phyloP scores from a whole-genome alignment of 139 green algal species.

The Chloropicon primus region DNA sequence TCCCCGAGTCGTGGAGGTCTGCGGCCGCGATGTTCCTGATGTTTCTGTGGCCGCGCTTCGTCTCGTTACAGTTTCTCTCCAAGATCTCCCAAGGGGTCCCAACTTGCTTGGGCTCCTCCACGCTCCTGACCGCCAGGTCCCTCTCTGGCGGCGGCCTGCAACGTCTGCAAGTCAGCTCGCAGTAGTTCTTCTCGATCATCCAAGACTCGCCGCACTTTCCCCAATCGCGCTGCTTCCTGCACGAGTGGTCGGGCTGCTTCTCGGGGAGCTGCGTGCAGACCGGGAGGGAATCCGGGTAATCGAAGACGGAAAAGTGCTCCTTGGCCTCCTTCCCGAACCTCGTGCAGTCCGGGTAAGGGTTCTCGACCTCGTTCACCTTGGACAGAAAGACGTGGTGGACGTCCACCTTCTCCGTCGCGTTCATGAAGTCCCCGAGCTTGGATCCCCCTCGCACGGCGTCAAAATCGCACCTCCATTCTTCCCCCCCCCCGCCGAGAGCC shows the following conservation, averaged over 20 bases:
- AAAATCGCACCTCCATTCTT: not conserved
- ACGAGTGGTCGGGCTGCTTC: not conserved
- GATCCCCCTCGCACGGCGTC: not conserved
- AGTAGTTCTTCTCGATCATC: slow-evolving; percentile 1
- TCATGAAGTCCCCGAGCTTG: not conserved
- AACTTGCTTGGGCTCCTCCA: not conserved
- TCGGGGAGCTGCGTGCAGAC: not conserved
- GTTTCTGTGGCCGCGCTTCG: not conserved
- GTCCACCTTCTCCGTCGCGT: not conserved
- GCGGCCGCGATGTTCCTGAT: not conserved
- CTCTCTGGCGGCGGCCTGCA: not conserved
- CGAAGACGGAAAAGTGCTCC: not conserved
- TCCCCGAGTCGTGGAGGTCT: not conserved
- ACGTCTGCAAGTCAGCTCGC: not conserved
- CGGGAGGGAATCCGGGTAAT: not conserved
- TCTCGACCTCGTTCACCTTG: not conserved
- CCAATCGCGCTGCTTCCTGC: slow-evolving; percentile 1
- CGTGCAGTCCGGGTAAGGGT: not conserved
- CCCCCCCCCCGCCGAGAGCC: no score
- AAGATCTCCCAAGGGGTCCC: not conserved
- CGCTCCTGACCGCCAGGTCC: not conserved
- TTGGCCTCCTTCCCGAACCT: not conserved
- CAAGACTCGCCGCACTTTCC: not conserved
- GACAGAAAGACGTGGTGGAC: not conserved
- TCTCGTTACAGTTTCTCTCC: not conserved